These are phyloP conservation scores for Podospora conica DNA, from an alignment of 495 filamentous ascomycete species.

Conservation along the genomic window DNA sequence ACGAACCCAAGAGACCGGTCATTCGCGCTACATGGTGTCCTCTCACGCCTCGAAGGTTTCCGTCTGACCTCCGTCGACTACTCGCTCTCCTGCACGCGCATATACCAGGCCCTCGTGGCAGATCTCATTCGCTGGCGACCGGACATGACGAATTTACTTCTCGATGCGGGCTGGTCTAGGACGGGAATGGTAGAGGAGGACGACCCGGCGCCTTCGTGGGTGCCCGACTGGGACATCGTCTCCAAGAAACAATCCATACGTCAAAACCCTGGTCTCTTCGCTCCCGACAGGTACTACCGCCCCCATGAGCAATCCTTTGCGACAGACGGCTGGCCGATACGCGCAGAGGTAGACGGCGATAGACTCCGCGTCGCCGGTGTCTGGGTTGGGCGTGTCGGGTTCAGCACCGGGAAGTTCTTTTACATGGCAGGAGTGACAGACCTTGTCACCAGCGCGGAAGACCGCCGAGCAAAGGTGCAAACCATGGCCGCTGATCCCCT, in stretches of 20 bases:
- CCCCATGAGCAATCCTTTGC: neutral
- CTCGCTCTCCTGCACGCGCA: neutral
- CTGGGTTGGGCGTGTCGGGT: too few species aligned
- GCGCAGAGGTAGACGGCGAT: too few species aligned
- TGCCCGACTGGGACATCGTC: neutral
- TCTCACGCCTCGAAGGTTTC: neutral
- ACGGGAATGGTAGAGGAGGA: neutral
- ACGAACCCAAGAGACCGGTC: constrained; percentile 6
- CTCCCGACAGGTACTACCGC: neutral
- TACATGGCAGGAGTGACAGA: too few species aligned
- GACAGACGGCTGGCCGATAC: too few species aligned
- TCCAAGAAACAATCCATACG: neutral
- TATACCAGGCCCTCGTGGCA: neutral
- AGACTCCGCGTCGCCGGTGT: too few species aligned
- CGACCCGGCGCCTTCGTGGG: neutral
- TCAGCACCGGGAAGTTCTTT: too few species aligned
- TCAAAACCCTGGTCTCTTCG: neutral
- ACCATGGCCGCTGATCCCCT: too few species aligned
- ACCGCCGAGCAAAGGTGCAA: too few species aligned
- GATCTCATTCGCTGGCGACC: neutral
- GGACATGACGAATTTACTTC: neutral
- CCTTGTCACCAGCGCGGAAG: too few species aligned
- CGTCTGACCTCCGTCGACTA: neutral
- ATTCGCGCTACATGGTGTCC: constrained; percentile 6
- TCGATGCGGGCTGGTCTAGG: neutral